A percentile compares a stretch with the other conserved stretches of the same genome.
phyloP scores from a whole-genome alignment of 768 basidiomycete genomes.

The Phaeotremella skinneri region DNA sequence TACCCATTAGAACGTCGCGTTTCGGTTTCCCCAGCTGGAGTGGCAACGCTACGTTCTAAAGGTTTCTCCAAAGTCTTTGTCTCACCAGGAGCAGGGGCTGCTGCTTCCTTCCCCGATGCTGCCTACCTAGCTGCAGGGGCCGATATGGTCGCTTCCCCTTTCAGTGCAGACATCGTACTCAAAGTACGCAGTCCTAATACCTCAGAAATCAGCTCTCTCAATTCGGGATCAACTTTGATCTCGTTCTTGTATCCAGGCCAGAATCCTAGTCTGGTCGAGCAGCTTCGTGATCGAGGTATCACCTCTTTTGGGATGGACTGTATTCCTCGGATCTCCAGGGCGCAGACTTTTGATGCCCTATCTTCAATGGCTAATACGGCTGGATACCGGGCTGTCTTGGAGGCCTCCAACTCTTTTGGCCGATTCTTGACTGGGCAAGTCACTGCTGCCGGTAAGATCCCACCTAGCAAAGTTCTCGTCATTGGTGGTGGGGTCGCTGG shows the following conservation, averaged over 20 bases:
- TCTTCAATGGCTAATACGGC: conserved; percentile 93
- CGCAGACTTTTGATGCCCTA: conserved; percentile 83
- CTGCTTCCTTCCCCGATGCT: conserved; percentile 76
- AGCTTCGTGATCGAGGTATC: conserved; percentile 63
- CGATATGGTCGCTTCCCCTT: conserved; percentile 56
- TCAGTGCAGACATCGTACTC: conserved; percentile 64
- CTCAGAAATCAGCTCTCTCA: conserved; percentile 64
- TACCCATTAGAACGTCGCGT: conserved; percentile 78
- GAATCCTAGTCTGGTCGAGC: conserved; percentile 71
- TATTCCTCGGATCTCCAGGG: conserved; percentile 86
- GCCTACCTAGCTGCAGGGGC: conserved; percentile 77
- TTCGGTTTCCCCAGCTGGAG: conserved; percentile 76
- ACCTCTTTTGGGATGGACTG: conserved; percentile 86
- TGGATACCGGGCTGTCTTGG: conserved; percentile 88
- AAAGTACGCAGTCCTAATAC: conserved; percentile 76
- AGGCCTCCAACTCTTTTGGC: conserved; percentile 85
- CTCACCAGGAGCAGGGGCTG: conserved; percentile 66
- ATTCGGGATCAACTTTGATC: conserved; percentile 73
- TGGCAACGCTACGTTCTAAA: conserved; percentile 71
- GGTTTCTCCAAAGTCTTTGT: conserved; percentile 73
- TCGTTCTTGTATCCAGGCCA: conserved; percentile 81
- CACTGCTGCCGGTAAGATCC: conserved; percentile 73
- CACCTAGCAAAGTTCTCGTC: conserved; percentile 79
- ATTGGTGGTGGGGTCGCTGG: conserved; percentile 89
- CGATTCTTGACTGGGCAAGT: conserved; percentile 87